Base-by-base conservation (phyloP, 2,329 filamentous ascomycete genomes). In the Myriangium duriaei region DNA sequence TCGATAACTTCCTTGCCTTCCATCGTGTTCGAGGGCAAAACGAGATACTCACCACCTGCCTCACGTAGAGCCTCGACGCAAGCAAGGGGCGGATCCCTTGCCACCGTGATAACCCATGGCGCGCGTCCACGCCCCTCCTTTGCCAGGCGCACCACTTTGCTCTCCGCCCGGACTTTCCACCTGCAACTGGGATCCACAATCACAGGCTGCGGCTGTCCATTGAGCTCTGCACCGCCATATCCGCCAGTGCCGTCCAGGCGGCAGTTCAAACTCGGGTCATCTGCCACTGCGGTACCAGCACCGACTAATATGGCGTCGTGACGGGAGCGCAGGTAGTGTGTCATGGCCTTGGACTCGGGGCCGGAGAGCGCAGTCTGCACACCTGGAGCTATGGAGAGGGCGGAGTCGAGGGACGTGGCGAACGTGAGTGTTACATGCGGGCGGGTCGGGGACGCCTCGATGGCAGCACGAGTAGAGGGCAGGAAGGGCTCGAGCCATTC, bases 301-400 rank as follows among this genome's bases (percentile, higher is more conserved):
- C 88, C 88, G 19, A 96, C 68, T 15, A 92, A 68, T 48, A 95
- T 93, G 28, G 83, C 85, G 45, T 82, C 76, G 60, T 96, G 86
- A 11, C 71, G 72, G 10, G 79, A 78, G 50, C 88, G 82, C 17
- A 96, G 72, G 55, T 81, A 84, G 59, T 96, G 88, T 0, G 88
- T 95, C 84, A 96, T 92, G 37, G 82, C 73, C 59, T 94, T 94
- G 26, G 84, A 84, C 45, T 78, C 69, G 0, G 80, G 73, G 3
- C 87, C 87, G 1, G 88, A 96, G 11, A 96, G 72, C 0, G 72
- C 67, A 2, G 88, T 96, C 47, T 81, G 81, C n/a, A 76, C 68
- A 11, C 86, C 86, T 0, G 85, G 84, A 0, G 78, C 69, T 17
- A 88, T 69, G 2, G 86, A 74, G 35, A 92, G 69, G 38, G 77